Evolutionary conservation across 148 eudicot genomes (phyloP).

Genomic region (Salicornia ramosissima): DNA sequence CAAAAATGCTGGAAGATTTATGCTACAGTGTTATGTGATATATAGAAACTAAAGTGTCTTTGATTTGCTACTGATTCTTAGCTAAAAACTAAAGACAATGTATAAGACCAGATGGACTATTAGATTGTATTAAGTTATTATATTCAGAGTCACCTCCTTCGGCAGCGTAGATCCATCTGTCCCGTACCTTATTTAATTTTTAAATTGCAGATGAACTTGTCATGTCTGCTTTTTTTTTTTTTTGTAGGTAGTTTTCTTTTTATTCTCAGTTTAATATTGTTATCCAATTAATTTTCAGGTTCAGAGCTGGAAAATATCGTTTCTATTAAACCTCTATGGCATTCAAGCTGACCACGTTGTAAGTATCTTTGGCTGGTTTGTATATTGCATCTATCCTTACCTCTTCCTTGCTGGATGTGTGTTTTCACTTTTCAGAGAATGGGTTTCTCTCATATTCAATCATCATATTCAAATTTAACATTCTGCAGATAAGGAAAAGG

Average conservation of each 20-base stretch:
- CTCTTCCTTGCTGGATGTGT: neutral
- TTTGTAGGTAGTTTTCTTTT: neutral
- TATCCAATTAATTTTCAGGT: slow-evolving; percentile 26
- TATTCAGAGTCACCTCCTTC: neutral
- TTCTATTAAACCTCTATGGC: slow-evolving; percentile 47
- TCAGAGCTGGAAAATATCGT: slow-evolving; percentile 42
- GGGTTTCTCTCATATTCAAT: slow-evolving; percentile 16
- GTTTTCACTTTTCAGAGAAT: neutral
- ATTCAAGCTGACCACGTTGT: slow-evolving; percentile 65
- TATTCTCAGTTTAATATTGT: neutral
- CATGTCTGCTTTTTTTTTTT: neutral
- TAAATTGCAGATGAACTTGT: neutral
- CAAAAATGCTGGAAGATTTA: neutral
- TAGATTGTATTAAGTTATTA: neutral
- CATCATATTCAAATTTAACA: slow-evolving; percentile 26
- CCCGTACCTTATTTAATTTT: neutral
- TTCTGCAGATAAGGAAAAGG: slow-evolving; percentile 49
- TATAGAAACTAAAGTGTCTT: neutral
- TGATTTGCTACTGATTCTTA: neutral
- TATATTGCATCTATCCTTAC: neutral
- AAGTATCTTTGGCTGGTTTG: slow-evolving; percentile 29
- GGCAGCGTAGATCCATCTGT: neutral
- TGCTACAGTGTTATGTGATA: too few species aligned
- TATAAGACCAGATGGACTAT: neutral
- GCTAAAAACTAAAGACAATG: neutral